Percentiles rank a stretch among this genome's conserved stretches.
These are phyloP conservation scores for Pyrenopolyporus hunteri DNA, from an alignment of 495 filamentous ascomycete species.

Conservation along the genomic window DNA sequence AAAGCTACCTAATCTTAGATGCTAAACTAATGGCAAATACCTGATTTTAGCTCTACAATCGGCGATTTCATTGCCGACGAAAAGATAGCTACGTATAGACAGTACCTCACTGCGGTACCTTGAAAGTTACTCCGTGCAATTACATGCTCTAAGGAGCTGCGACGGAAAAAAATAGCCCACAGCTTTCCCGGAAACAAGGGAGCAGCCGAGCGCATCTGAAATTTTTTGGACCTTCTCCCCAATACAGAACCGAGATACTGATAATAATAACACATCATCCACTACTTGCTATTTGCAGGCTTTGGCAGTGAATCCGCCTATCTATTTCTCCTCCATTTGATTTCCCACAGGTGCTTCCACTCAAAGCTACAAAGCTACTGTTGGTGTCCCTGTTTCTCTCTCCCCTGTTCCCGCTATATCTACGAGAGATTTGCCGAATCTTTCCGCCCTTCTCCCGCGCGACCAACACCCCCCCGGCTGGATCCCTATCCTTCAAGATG, in stretches of 20 bases:
- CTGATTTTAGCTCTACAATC: conserved; percentile 3
- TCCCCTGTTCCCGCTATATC: conserved; percentile 1
- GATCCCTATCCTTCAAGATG: conserved; percentile 44
- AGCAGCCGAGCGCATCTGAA: conserved; percentile 21
- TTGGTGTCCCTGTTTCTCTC: conserved; percentile 2
- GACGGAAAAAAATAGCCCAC: conserved; percentile 12
- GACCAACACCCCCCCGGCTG: neutral
- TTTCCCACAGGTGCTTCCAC: neutral
- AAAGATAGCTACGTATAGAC: neutral
- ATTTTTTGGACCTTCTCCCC: conserved; percentile 23
- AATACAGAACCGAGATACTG: conserved; percentile 22
- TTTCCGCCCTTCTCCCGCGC: conserved; percentile 9
- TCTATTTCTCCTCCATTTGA: neutral
- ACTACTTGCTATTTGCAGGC: conserved; percentile 28
- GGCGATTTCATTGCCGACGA: conserved; percentile 31
- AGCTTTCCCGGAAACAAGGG: conserved; percentile 39
- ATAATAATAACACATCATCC: conserved; percentile 21
- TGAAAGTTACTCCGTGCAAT: conserved; percentile 14
- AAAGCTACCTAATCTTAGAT: neutral
- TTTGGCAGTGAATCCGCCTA: conserved; percentile 18
- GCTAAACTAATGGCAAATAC: too few relatives aligned
- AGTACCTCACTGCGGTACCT: neutral
- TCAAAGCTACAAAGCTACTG: too few relatives aligned
- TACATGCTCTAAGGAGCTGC: conserved; percentile 13
- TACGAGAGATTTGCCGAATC: conserved; percentile 12